phyloP scores from a whole-genome alignment of 257 asterid genomes.

The Solanum appendiculatum region DNA sequence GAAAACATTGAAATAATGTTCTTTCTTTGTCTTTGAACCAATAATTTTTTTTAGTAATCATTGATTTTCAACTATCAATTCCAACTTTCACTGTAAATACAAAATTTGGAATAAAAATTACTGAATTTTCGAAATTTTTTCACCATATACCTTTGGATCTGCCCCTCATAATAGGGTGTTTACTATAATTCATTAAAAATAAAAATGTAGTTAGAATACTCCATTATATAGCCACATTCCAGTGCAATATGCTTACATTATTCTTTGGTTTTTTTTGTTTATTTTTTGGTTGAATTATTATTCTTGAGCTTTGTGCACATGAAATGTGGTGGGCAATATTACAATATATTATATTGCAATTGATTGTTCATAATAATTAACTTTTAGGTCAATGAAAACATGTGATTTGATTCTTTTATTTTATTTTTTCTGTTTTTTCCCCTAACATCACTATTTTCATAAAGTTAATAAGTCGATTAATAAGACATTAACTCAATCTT shows the following conservation, averaged over 20 bases:
- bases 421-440: background rate
- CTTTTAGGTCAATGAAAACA: background rate
- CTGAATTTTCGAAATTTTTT: too few relatives aligned
- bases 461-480: background rate
- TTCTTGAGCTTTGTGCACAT: background rate
- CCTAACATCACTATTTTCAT: background rate
- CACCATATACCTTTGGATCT: too few relatives aligned
- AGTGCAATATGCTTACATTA: background rate
- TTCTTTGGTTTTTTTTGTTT: background rate
- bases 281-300: background rate
- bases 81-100: too few relatives aligned
- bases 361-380: background rate
- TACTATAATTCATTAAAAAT: background rate
- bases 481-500: background rate
- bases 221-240: background rate
- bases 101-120: too few relatives aligned
- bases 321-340: background rate
- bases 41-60: too few relatives aligned
- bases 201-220: background rate
- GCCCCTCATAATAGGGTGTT: background rate
- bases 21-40: background rate
- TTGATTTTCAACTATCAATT: too few relatives aligned
- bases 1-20: background rate
- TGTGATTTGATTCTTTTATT: background rate
- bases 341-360: background rate